Percentiles rank a stretch among this genome's conserved stretches.
These are phyloP conservation scores for Pseudopediastrum boryanum DNA, from an alignment of 139 green algal genomes.

Conservation along the genomic window DNA sequence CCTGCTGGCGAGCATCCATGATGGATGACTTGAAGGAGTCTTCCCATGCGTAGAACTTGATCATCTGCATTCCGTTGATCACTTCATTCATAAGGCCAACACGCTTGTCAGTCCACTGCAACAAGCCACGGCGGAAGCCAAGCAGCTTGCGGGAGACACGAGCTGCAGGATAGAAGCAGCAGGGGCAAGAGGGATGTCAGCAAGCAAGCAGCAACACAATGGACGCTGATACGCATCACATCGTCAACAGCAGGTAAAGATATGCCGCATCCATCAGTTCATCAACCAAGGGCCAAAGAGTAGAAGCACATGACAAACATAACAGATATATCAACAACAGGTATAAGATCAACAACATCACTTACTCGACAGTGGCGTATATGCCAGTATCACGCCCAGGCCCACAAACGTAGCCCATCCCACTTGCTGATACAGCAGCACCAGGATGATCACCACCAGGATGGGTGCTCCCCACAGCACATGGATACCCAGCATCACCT, in stretches of 20 bases:
- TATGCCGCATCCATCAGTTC: no score
- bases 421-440: conserved; percentile 84
- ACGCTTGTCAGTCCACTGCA: conserved; percentile 86
- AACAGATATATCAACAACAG: no score
- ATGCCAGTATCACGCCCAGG: conserved; percentile 78
- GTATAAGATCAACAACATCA: background rate
- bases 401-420: conserved; percentile 89
- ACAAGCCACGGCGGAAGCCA: conserved; percentile 61
- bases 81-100: conserved; percentile 92
- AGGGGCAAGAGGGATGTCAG: no score
- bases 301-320: no score
- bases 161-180: background rate
- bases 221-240: no score
- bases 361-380: conserved; percentile 69
- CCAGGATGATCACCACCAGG: conserved; percentile 79
- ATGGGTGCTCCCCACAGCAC: conserved; percentile 69
- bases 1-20: conserved; percentile 56
- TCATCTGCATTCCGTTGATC: conserved; percentile 75
- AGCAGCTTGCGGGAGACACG: conserved; percentile 74
- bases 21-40: conserved; percentile 54
- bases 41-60: conserved; percentile 93
- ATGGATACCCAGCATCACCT: conserved; percentile 68
- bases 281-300: no score
- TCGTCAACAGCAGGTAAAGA: no score
- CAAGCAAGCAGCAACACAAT: no score